Percentiles rank a stretch among this genome's conserved stretches.
Conservation (phyloP, 176 grass and related monocot species). For the Panicum miliaceum region DNA sequence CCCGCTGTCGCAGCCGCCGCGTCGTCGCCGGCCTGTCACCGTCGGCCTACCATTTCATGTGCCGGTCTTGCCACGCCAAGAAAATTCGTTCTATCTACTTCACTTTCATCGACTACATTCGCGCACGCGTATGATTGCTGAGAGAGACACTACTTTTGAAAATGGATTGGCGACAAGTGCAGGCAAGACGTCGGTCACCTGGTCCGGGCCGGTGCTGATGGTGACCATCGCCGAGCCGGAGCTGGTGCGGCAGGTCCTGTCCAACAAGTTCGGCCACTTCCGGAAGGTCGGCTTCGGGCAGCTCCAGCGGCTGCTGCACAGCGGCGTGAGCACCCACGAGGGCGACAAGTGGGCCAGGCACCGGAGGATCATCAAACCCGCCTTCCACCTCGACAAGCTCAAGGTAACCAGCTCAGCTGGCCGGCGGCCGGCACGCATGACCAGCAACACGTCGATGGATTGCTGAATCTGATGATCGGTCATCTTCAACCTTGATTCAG, state of each 20-base stretch:
- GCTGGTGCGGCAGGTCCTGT: conserved; percentile 46
- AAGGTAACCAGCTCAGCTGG: conserved; percentile 29
- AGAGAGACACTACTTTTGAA: background rate
- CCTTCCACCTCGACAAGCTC: conserved; percentile 62
- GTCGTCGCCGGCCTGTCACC: background rate
- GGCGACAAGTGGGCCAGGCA: conserved; percentile 59
- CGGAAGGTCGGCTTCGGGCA: conserved; percentile 2
- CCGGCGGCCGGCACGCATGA: too few relatives aligned
- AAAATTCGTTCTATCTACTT: background rate
- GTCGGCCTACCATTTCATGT: background rate
- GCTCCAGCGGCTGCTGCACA: background rate
- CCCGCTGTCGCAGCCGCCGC: too few relatives aligned
- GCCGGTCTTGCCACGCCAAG: conserved; percentile 10
- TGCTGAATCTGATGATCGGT: too few relatives aligned
- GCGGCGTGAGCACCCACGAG: conserved; percentile 28
- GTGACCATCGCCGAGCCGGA: conserved; percentile 44
- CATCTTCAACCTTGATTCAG: background rate
- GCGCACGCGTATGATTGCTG: too few relatives aligned
- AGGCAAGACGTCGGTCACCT: conserved; percentile 53
- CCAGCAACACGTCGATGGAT: background rate
- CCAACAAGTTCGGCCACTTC: conserved; percentile 45
- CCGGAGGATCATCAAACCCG: conserved; percentile 54
- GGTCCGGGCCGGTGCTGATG: conserved; percentile 33
- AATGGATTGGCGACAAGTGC: background rate
- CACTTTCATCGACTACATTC: background rate